Evolutionary conservation across 768 basidiomycete species (phyloP).

Genomic region (Boletus tomentosulus): DNA sequence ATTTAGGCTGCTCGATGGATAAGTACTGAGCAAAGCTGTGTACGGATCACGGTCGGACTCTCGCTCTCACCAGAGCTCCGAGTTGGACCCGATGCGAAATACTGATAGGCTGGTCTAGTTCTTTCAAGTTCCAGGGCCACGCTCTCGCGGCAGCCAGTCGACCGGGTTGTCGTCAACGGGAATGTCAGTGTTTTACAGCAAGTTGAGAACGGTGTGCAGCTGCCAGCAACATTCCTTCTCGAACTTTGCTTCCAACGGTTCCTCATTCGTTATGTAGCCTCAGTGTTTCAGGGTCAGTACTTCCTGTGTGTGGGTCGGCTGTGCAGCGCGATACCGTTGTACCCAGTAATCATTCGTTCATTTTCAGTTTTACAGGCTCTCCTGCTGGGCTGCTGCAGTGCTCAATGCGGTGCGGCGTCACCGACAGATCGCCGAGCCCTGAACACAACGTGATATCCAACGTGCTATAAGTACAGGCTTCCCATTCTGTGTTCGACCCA

Average conservation of each 20-base stretch:
- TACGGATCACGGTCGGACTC: not conserved
- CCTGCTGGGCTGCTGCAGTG: not conserved
- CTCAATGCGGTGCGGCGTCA: not conserved
- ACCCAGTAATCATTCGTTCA: not conserved
- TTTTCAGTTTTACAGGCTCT: not conserved
- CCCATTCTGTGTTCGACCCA: not conserved
- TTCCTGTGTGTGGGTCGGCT: not conserved
- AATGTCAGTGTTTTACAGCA: not conserved
- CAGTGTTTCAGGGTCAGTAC: not conserved
- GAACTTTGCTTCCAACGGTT: not conserved
- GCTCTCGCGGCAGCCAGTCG: not conserved
- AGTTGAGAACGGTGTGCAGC: not conserved
- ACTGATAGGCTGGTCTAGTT: not conserved
- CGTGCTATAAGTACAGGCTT: not conserved
- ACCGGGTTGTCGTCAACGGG: not conserved
- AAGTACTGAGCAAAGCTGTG: not conserved
- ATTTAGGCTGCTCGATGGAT: not conserved
- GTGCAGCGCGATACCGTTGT: not conserved
- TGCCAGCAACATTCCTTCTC: not conserved
- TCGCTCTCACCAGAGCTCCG: not conserved
- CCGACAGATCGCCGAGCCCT: not conserved
- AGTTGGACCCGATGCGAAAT: not conserved
- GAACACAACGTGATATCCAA: not conserved
- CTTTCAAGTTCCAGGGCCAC: too few species aligned
- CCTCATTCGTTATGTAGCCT: not conserved